Evolutionary conservation across 306 rosid species (phyloP).

Genomic region (Pterocarpus santalinus): DNA sequence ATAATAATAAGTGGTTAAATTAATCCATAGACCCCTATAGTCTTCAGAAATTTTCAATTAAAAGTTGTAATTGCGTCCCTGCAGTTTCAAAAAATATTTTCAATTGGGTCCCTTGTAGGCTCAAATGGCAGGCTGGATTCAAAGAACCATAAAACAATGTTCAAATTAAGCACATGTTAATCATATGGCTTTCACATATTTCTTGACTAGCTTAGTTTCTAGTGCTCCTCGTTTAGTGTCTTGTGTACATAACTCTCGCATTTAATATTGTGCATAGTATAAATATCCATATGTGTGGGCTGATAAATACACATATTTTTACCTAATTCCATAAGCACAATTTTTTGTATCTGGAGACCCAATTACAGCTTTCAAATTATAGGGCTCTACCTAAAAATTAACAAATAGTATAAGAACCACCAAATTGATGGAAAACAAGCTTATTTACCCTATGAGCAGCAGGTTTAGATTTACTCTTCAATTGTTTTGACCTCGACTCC

Average conservation of each 20-base stretch:
- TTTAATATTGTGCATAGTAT: not conserved
- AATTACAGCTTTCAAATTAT: not conserved
- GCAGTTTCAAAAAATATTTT: not conserved
- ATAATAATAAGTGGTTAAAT: slow-evolving; percentile 2
- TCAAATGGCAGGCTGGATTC: slow-evolving; percentile 17
- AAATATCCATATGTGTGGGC: not conserved
- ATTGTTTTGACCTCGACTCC: slow-evolving; percentile 73
- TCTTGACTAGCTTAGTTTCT: not conserved
- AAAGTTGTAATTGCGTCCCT: not conserved
- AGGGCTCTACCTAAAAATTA: slow-evolving; percentile 11
- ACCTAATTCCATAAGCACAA: not conserved
- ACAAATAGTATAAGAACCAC: slow-evolving; percentile 2
- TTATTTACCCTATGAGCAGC: slow-evolving; percentile 89
- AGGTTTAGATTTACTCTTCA: slow-evolving; percentile 73
- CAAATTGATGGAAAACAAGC: slow-evolving; percentile 23
- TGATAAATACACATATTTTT: not conserved
- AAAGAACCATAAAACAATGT: not conserved
- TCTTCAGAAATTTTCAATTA: not conserved
- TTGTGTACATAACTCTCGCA: not conserved
- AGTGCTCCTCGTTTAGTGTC: not conserved
- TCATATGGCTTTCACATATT: too few species aligned
- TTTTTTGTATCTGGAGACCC: not conserved
- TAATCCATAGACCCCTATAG: not conserved
- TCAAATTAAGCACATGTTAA: not conserved
- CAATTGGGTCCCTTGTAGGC: not conserved